Evolutionary conservation across 306 rosid genomes (phyloP).

Genomic region (Cyamopsis tetragonoloba): DNA sequence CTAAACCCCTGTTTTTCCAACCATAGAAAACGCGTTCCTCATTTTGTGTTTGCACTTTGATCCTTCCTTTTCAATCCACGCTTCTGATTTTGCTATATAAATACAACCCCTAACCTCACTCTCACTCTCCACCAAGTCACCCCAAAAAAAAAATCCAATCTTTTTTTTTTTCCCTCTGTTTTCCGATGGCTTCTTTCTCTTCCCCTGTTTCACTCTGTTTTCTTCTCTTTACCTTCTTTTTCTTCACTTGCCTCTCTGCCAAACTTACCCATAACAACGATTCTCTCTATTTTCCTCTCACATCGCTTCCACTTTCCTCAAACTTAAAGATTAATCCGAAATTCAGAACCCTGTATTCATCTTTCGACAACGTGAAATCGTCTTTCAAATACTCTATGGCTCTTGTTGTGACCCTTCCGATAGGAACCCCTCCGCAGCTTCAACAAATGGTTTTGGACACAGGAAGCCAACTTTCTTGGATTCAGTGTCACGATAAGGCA

Average conservation of each 20-base stretch:
- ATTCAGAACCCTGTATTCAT: conserved; percentile 11
- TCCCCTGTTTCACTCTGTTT: conserved; percentile 26
- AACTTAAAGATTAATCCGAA: neutral
- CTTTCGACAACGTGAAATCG: conserved; percentile 41
- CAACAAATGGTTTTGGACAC: conserved; percentile 86
- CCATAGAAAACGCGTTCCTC: conserved; percentile 51
- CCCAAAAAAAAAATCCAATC: neutral
- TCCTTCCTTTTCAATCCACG: neutral
- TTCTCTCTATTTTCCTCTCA: conserved; percentile 49
- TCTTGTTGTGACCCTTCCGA: conserved; percentile 65
- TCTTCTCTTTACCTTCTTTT: conserved; percentile 19
- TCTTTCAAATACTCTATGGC: conserved; percentile 69
- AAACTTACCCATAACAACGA: neutral
- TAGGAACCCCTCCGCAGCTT: conserved; percentile 89
- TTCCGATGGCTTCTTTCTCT: conserved; percentile 39
- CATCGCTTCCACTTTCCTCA: neutral
- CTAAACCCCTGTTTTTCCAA: neutral
- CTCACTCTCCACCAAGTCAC: neutral
- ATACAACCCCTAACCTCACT: neutral
- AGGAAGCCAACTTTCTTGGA: conserved; percentile 96
- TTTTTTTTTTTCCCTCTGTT: conserved; percentile 13
- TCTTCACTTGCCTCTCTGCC: conserved; percentile 17
- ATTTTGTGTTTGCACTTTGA: neutral
- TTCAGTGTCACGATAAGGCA: conserved; percentile 59
- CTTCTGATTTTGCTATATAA: conserved; percentile 26